These are phyloP conservation scores for Vigna reflexopilosa DNA, from an alignment of 306 rosid species.

Conservation along the genomic window DNA sequence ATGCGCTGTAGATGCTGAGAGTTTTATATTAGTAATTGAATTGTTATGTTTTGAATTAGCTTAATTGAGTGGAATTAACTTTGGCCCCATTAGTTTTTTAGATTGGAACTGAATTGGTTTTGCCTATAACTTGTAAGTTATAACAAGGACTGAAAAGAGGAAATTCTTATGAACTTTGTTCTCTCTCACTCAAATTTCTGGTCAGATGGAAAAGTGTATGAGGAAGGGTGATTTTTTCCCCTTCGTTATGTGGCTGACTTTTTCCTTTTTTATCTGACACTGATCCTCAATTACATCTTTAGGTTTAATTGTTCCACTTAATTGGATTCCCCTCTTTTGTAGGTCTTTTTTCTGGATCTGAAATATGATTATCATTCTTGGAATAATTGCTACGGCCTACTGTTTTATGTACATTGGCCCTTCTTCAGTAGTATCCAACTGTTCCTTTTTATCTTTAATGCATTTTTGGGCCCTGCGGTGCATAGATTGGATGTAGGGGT, in stretches of 20 bases:
- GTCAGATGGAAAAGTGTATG: not conserved
- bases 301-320: not conserved
- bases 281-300: constrained; percentile 8
- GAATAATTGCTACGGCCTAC: not conserved
- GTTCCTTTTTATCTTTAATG: constrained; percentile 7
- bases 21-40: not conserved
- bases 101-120: not conserved
- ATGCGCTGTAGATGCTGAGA: not conserved
- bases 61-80: constrained; percentile 13
- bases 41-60: constrained; percentile 1
- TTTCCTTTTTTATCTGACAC: not conserved
- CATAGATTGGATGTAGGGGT: not conserved
- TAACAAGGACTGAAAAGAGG: not conserved
- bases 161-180: constrained; percentile 14
- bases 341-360: not conserved
- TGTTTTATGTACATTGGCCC: not conserved
- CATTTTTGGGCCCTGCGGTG: constrained; percentile 13
- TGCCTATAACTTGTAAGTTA: not conserved
- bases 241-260: not conserved
- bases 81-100: not conserved
- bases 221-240: not conserved
- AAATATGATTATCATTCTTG: constrained; percentile 12
- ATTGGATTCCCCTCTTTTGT: constrained; percentile 5
- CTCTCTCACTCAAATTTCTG: not conserved
- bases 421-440: not conserved